phyloP scores from a whole-genome alignment of 2,329 filamentous ascomycete genomes.

The Beauveria australis region DNA sequence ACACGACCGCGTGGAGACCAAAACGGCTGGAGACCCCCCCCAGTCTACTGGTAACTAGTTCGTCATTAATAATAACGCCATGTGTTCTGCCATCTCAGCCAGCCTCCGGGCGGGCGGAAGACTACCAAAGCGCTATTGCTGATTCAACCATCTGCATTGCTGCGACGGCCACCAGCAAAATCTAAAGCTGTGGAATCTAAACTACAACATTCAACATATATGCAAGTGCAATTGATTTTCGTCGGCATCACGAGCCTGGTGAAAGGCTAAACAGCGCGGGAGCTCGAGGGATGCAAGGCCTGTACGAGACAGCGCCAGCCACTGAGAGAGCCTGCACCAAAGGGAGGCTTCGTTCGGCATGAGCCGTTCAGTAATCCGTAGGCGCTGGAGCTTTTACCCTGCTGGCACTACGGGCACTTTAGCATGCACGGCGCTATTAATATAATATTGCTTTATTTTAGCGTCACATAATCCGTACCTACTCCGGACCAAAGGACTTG shows the following conservation, averaged over 20 bases:
- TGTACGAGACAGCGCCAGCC: not conserved
- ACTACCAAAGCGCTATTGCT: not conserved
- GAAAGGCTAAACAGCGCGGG: not conserved
- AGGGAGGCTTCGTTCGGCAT: no score
- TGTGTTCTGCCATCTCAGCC: not conserved
- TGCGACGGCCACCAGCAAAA: not conserved
- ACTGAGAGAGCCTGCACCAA: no score
- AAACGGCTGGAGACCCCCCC: not conserved
- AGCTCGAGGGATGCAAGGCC: not conserved
- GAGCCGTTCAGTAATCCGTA: no score
- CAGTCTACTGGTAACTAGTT: not conserved
- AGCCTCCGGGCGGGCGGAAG: conserved; percentile 7
- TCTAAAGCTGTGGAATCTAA: not conserved
- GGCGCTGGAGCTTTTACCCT: not conserved
- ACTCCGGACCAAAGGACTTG: conserved; percentile 2
- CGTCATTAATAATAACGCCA: no score
- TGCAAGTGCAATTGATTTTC: no score
- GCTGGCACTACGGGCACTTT: not conserved
- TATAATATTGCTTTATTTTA: not conserved
- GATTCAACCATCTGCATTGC: not conserved
- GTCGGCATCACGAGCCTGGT: not conserved
- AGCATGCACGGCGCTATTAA: not conserved
- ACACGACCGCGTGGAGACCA: not conserved
- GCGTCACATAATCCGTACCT: not conserved
- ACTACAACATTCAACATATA: not conserved